Evolutionary conservation across 192 early-diverging fungal genomes (phyloP).

Genomic region (Mortierella antarctica): DNA sequence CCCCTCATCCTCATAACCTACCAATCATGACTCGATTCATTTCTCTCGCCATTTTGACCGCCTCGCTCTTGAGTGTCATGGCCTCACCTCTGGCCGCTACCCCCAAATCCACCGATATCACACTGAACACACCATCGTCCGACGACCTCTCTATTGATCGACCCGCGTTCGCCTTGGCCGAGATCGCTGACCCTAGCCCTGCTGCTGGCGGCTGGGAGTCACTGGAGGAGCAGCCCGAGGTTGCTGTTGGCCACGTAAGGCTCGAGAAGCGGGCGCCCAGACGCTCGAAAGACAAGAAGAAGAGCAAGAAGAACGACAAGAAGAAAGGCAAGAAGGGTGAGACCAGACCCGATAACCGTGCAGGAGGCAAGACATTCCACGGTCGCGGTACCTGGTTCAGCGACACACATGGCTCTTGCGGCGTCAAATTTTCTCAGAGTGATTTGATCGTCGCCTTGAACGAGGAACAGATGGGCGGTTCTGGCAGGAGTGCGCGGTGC

Average conservation of each 20-base stretch:
- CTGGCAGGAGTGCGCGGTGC: conserved; percentile 35
- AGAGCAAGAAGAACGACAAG: not conserved
- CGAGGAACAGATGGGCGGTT: conserved; percentile 40
- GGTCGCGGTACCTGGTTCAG: conserved; percentile 54
- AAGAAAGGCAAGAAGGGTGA: not conserved
- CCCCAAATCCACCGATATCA: not conserved
- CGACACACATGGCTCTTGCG: conserved; percentile 40
- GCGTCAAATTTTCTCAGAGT: conserved; percentile 22
- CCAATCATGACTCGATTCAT: conserved; percentile 33
- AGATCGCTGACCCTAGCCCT: no score
- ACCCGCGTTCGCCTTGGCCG: no score
- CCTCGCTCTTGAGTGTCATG: conserved; percentile 27
- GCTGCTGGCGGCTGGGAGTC: no score
- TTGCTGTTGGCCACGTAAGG: not conserved
- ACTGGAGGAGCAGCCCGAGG: conserved; percentile 4
- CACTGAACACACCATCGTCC: not conserved
- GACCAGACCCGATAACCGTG: not conserved
- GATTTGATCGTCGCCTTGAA: conserved; percentile 51
- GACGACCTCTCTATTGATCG: conserved; percentile 15
- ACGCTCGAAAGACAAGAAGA: no score
- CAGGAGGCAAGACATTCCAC: conserved; percentile 7
- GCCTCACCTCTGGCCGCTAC: conserved; percentile 13
- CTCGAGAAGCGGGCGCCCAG: not conserved
- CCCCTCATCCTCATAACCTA: conserved; percentile 2
- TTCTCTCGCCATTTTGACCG: conserved; percentile 8